Evolutionary conservation across 2,329 filamentous ascomycete species (phyloP), one percentile per base, ranked within the genome.

Genomic region (Colletotrichum nymphaeae): DNA sequence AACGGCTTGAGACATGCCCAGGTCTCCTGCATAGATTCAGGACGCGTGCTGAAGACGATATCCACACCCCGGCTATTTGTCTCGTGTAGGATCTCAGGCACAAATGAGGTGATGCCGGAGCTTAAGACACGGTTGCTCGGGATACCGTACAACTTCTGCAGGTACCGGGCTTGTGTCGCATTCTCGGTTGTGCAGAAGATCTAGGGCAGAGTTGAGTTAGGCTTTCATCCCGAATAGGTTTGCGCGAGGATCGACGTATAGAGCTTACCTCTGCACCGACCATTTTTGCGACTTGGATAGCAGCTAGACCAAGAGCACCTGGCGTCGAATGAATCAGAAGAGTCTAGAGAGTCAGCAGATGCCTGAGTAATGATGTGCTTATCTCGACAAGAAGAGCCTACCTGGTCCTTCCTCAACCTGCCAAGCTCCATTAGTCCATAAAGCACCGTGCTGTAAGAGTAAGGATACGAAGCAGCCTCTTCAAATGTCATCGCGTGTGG

Each of bases 1-100:
- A 83, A 85, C 5, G 80, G 76, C 1, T 86, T 85, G 3, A 89
- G 78, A 58, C 84, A 87, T 0, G 81, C 73, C 84, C 84, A 88
- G 0, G 83, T 81, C 3, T 82, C 80, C 22, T 83, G 83, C 0
- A 88, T 77, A 0, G 83, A 73, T 0, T 84, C 84, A 0, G 84
- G 80, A 0, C 86, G 76, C 1, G 83, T 82, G 75, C 85, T 86
- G 5, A 87, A 78, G 0, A 84, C 83, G 0, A 84, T 63, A 55
- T 84, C 81, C 12, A 84, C 81, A 26, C 84, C 82, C 3, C 71
- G 64, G 14, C 78, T 72, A 8, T 74, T 62, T 1, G 81, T 84
- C 4, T 75, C 75, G 1, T 63, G 30, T 64, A 80, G 72, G 3
- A 84, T 67, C 1, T 75, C 79, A 1, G 73, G 35, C 8, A 24